These are phyloP conservation scores for Inonotus obliquus DNA, from an alignment of 1,284 basidiomycete genomes.

Conservation along the genomic window DNA sequence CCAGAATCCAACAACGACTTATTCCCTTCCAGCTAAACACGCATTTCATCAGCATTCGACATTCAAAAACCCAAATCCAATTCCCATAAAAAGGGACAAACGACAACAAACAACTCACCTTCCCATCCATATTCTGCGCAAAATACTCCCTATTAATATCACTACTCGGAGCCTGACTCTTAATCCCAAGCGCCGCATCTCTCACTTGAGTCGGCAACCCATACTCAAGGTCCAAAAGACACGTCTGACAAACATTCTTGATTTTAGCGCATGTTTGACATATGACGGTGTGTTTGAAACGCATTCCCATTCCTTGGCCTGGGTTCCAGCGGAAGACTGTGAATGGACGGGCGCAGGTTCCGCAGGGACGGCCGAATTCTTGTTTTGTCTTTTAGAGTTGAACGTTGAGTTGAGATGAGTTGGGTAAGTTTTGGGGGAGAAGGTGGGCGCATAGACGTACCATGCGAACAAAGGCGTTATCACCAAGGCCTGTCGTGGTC, in stretches of 20 bases:
- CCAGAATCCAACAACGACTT: slow-evolving; percentile 66
- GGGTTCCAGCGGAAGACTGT: slow-evolving; percentile 99
- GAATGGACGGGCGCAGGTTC: slow-evolving; percentile 92
- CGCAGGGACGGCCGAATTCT: slow-evolving; percentile 92
- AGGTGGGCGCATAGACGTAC: slow-evolving; percentile 37
- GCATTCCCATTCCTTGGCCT: slow-evolving; percentile 84
- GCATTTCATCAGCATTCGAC: too few species aligned
- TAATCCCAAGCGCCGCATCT: slow-evolving; percentile 88
- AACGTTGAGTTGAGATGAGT: slow-evolving; percentile 5
- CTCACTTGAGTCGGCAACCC: slow-evolving; percentile 95
- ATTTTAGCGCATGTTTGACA: slow-evolving; percentile 99
- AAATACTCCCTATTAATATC: slow-evolving; percentile 98
- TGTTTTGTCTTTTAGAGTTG: slow-evolving; percentile 74
- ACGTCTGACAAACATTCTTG: slow-evolving; percentile 99
- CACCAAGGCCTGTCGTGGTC: slow-evolving; percentile 61
- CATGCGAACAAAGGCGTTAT: slow-evolving; percentile 89
- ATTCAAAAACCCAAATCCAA: neutral
- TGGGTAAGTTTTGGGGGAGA: too few species aligned
- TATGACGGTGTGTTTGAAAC: slow-evolving; percentile 97
- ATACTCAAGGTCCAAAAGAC: slow-evolving; percentile 93
- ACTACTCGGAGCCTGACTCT: slow-evolving; percentile 88
- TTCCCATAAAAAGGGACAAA: neutral
- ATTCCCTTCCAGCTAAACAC: slow-evolving; percentile 56
- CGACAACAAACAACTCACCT: slow-evolving; percentile 44
- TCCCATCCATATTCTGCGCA: slow-evolving; percentile 92